Conservation (phyloP, 2,329 filamentous ascomycete species). For the Verticillium zaregamsianum region DNA sequence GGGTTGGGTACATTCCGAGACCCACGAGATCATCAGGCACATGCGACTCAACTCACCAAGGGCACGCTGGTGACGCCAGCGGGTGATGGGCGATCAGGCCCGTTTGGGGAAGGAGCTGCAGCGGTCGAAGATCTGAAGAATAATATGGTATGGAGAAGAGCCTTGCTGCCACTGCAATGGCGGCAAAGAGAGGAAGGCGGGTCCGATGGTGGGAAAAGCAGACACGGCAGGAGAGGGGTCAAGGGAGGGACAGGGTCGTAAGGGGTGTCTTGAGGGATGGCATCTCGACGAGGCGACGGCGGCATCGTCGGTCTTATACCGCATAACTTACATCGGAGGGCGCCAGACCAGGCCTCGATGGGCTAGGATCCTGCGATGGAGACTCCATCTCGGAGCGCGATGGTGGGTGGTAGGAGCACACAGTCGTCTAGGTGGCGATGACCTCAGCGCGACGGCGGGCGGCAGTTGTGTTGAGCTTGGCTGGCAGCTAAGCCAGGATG, state of each 20-base stretch:
- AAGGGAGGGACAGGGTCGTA: neutral
- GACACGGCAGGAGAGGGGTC: constrained; percentile 6
- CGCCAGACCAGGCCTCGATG: neutral
- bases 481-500: neutral
- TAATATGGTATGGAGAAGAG: neutral
- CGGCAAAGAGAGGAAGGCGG: neutral
- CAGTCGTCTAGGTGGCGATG: neutral
- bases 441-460: neutral
- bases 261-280: neutral
- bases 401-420: neutral
- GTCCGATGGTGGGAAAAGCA: neutral
- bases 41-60: neutral
- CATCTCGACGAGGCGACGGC: neutral
- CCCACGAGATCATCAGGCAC: constrained; percentile 8
- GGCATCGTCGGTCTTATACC: constrained; percentile 3
- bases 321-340: constrained; percentile 1
- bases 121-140: neutral
- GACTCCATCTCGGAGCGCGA: neutral
- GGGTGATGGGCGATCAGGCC: constrained; percentile 10
- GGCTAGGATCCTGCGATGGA: neutral
- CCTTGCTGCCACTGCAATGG: neutral
- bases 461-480: neutral
- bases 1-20: neutral
- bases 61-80: constrained; percentile 10
- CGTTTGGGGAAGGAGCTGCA: neutral